Base-by-base conservation (phyloP, 2,329 filamentous ascomycete genomes). In the Botrytis fragariae region DNA sequence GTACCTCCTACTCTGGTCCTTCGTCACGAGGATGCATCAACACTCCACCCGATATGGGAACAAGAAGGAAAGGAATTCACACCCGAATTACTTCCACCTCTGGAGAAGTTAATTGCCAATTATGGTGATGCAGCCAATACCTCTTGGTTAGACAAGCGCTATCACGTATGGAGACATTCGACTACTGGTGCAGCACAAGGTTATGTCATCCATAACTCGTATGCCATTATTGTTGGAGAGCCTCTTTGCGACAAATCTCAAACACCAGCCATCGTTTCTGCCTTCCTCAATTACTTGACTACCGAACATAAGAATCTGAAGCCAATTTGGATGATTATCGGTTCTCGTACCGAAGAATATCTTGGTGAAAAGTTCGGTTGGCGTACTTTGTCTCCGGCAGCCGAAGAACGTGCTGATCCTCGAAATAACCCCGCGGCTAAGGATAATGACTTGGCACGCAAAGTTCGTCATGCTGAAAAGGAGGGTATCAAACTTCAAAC, bases 101-200 rank as follows among this genome's bases (percentile, higher is more conserved):
- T 98, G 8, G 93, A 95, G 81, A 92, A 97, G 80, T 90, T 98
- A 60, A 94, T 98, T 81, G 94, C 94, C 80, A 98, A 98, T 82
- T 98, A 98, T 78, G 95, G 95, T 75, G 95, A 98, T 82, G 94
- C 95, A 2, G 94, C 94, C 67, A 97, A 97, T 80, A 98, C 95
- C 0, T 96, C 94, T 0, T 98, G 94, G 94, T 88, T 96, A 12
- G 95, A 98, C 81, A 92, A 94, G 10, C 90, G 94, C 10, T 97
- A 95, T 81, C 87, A 93, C 79, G 90, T 97, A 73, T 98, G 94
- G 93, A 91, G 95, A 44, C 93, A 97, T 80, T 84, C 88, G 35
- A 82, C 84, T 48, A 95, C 92, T 3, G 95, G 95, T 67, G 95
- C 94, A 0, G 94, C 94, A 8, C 87, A 97, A 48, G 93, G 94